Percentiles rank a stretch among this genome's conserved stretches.
These are phyloP conservation scores for Grosmannia serpens DNA, from an alignment of 2,329 filamentous ascomycete genomes.

Conservation along the genomic window DNA sequence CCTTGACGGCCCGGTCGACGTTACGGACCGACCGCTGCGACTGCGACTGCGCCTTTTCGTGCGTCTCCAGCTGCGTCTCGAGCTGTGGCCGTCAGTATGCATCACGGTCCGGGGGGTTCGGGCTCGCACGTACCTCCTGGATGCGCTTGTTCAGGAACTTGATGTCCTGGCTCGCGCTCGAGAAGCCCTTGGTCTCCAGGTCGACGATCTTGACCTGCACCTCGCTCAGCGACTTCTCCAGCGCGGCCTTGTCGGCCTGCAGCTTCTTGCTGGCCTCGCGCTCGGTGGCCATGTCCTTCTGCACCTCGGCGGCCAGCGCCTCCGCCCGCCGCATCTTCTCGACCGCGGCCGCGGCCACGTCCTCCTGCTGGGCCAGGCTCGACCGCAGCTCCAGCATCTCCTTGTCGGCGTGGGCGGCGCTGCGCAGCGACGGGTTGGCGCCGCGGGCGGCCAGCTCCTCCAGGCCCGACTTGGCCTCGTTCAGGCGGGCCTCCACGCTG, in stretches of 20 bases:
- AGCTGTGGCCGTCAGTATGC: constrained; percentile 42
- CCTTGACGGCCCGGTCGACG: constrained; percentile 86
- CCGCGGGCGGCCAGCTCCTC: constrained; percentile 78
- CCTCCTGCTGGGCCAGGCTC: constrained; percentile 80
- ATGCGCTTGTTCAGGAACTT: constrained; percentile 90
- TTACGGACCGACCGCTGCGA: constrained; percentile 83
- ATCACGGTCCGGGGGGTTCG: no score
- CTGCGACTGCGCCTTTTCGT: constrained; percentile 66
- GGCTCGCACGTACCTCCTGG: constrained; percentile 59
- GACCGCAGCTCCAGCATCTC: constrained; percentile 72
- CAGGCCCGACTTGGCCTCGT: constrained; percentile 77
- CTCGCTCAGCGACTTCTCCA: constrained; percentile 88
- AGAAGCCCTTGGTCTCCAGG: constrained; percentile 93
- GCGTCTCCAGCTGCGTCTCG: constrained; percentile 73
- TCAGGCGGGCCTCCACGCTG: constrained; percentile 69
- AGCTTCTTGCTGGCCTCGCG: constrained; percentile 71
- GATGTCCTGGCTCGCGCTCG: constrained; percentile 86
- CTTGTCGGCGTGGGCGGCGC: constrained; percentile 78
- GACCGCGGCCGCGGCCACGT: constrained; percentile 80
- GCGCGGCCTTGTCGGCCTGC: constrained; percentile 76
- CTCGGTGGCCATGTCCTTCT: constrained; percentile 82
- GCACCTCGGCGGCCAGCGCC: constrained; percentile 73
- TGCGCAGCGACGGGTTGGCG: constrained; percentile 77
- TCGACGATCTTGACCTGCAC: constrained; percentile 83
- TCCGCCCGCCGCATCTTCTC: constrained; percentile 97